Conservation (phyloP, 2,329 filamentous ascomycete species). For the Phaeoacremonium minimum region DNA sequence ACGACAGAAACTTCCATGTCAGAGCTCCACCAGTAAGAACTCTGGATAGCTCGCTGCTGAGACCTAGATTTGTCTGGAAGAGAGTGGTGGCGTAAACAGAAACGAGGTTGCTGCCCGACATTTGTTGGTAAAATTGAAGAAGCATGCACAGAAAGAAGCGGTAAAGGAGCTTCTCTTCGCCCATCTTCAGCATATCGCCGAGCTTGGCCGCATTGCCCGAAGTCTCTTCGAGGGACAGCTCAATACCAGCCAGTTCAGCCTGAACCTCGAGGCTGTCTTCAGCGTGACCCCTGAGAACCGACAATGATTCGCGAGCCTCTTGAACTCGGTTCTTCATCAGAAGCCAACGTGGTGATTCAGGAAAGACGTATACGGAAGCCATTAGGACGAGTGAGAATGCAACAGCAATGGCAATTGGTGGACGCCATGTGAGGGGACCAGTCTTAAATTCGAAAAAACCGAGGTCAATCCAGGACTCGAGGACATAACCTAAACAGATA, state of each 20-base stretch:
- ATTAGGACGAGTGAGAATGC: conserved; percentile 25
- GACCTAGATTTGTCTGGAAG: conserved; percentile 33
- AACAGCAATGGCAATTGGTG: conserved; percentile 29
- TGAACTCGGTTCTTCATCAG: not conserved
- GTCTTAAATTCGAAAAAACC: conserved; percentile 8
- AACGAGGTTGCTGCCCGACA: conserved; percentile 38
- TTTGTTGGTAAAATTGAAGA: conserved; percentile 23
- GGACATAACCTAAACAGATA: conserved; percentile 8
- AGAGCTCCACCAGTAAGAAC: conserved; percentile 41
- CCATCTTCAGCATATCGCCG: conserved; percentile 40
- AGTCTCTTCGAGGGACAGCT: conserved; percentile 41
- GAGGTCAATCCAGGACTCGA: conserved; percentile 11
- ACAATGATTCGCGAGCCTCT: not conserved
- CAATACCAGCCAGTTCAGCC: conserved; percentile 40
- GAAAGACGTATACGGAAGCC: conserved; percentile 25
- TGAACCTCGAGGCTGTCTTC: conserved; percentile 12
- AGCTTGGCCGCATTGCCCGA: conserved; percentile 27
- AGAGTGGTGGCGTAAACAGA: conserved; percentile 39
- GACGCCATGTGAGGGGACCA: conserved; percentile 13
- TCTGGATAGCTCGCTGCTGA: conserved; percentile 28
- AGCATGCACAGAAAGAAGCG: conserved; percentile 28
- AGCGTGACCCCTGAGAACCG: not conserved
- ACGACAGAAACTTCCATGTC: conserved; percentile 52
- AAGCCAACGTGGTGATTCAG: conserved; percentile 19
- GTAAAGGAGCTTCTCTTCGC: conserved; percentile 44